Percentiles rank a stretch among this genome's conserved stretches.
phyloP scores from a whole-genome alignment of 805 yeast species.

The Yarrowia bubula region DNA sequence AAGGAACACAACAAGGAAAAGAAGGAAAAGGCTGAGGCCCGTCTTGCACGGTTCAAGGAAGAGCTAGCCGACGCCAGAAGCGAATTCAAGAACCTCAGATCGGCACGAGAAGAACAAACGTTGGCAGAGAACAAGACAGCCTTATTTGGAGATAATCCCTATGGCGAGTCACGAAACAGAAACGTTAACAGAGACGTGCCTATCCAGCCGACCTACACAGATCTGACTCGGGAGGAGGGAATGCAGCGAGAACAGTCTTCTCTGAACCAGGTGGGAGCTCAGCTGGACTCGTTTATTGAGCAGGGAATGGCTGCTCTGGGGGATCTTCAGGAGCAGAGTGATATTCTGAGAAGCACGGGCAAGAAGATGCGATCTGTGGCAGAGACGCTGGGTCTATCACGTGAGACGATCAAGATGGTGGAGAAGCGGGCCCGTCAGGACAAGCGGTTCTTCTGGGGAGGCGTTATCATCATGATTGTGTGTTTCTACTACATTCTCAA shows the following conservation, averaged over 20 bases:
- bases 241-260: conserved; percentile 63
- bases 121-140: conserved; percentile 52
- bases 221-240: conserved; percentile 53
- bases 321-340: conserved; percentile 82
- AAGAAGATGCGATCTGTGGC: conserved; percentile 64
- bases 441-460: conserved; percentile 80
- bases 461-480: conserved; percentile 59
- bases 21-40: conserved; percentile 55
- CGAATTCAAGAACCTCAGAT: conserved; percentile 54
- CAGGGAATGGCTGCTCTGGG: conserved; percentile 85
- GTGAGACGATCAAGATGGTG: conserved; percentile 73
- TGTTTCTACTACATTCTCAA: conserved; percentile 65
- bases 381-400: conserved; percentile 80
- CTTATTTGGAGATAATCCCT: conserved; percentile 46
- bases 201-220: conserved; percentile 28
- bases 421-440: conserved; percentile 83
- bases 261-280: conserved; percentile 65
- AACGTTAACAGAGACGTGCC: conserved; percentile 22
- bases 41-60: conserved; percentile 56
- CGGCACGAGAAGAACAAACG: conserved; percentile 52
- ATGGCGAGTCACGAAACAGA: conserved; percentile 19
- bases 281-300: conserved; percentile 83
- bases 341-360: conserved; percentile 61
- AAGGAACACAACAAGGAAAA: conserved; percentile 59
- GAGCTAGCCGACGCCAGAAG: conserved; percentile 46